Percentiles rank a stretch among this genome's conserved stretches.
These are phyloP conservation scores for Alliaria petiolata DNA, from an alignment of 345 rosid genomes.

Conservation along the genomic window DNA sequence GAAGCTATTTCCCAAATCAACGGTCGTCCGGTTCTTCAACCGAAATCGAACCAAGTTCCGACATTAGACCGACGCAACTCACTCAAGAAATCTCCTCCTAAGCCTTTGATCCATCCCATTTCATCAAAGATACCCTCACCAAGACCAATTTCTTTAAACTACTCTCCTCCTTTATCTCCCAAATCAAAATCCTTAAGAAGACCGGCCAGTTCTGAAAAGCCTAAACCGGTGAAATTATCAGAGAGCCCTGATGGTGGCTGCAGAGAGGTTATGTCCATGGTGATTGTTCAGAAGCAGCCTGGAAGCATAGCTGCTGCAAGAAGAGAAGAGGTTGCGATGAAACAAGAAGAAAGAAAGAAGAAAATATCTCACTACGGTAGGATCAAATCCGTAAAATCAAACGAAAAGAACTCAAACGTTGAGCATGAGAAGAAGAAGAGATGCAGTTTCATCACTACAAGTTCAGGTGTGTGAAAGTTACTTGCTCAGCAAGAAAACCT, in stretches of 20 bases:
- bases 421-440: slow-evolving; percentile 49
- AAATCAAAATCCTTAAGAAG: slow-evolving; percentile 39
- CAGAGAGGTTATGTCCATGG: slow-evolving; percentile 13
- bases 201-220: slow-evolving; percentile 25
- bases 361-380: slow-evolving; percentile 72
- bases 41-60: slow-evolving; percentile 57
- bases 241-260: slow-evolving; percentile 12
- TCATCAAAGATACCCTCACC: slow-evolving; percentile 19
- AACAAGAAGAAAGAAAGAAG: slow-evolving; percentile 58
- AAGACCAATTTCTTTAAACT: slow-evolving; percentile 18
- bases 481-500: slow-evolving; percentile 24
- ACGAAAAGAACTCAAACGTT: slow-evolving; percentile 23
- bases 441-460: slow-evolving; percentile 65
- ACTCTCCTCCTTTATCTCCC: slow-evolving; percentile 64
- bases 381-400: slow-evolving; percentile 37
- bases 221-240: slow-evolving; percentile 28
- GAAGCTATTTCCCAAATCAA: slow-evolving; percentile 38
- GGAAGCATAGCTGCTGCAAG: slow-evolving; percentile 78
- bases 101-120: slow-evolving; percentile 28
- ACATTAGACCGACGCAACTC: slow-evolving; percentile 39
- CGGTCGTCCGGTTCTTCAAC: slow-evolving; percentile 68
- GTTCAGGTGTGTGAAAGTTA: slow-evolving; percentile 43
- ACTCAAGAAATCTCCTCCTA: slow-evolving; percentile 41
- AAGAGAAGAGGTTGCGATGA: slow-evolving; percentile 55
- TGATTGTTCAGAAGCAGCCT: slow-evolving; percentile 40